phyloP scores from a whole-genome alignment of 2,329 filamentous ascomycete species.

The Sporothrix schenckii region DNA sequence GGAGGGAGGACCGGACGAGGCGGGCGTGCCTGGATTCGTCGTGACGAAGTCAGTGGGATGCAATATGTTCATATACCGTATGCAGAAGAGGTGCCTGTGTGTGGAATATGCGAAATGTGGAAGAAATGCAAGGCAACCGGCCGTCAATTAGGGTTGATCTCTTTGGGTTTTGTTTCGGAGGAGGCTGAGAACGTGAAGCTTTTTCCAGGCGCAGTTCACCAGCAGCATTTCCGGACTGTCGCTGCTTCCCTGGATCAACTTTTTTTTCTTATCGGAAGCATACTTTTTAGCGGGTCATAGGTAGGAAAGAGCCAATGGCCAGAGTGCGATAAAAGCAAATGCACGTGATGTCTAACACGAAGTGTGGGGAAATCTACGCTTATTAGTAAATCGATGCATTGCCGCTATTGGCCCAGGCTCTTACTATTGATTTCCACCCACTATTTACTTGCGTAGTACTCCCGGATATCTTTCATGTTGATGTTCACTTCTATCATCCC shows the following conservation, averaged over 20 bases:
- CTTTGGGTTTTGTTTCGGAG: neutral
- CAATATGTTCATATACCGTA: neutral
- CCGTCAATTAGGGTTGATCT: constrained; percentile 19
- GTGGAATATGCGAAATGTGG: neutral
- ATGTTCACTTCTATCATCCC: neutral
- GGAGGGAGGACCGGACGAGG: neutral
- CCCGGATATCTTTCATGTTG: neutral
- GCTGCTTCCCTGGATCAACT: neutral
- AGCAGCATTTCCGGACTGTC: constrained; percentile 9
- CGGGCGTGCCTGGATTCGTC: neutral
- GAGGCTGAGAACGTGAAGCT: constrained; percentile 22
- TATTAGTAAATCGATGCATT: constrained; percentile 5
- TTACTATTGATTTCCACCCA: too few species aligned
- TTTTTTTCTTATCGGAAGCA: constrained; percentile 34
- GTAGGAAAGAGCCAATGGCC: neutral
- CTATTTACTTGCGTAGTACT: too few species aligned
- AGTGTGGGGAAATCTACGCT: neutral
- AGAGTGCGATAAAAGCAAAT: neutral
- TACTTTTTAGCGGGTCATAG: constrained; percentile 25
- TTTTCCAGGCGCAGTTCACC: constrained; percentile 12
- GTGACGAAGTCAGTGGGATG: neutral
- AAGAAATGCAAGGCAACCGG: neutral
- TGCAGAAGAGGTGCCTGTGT: neutral
- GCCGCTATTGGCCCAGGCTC: constrained; percentile 12
- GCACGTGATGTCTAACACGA: constrained; percentile 25